Conservation (phyloP, 129 eudicot genomes). For the Smallanthus sonchifolius region DNA sequence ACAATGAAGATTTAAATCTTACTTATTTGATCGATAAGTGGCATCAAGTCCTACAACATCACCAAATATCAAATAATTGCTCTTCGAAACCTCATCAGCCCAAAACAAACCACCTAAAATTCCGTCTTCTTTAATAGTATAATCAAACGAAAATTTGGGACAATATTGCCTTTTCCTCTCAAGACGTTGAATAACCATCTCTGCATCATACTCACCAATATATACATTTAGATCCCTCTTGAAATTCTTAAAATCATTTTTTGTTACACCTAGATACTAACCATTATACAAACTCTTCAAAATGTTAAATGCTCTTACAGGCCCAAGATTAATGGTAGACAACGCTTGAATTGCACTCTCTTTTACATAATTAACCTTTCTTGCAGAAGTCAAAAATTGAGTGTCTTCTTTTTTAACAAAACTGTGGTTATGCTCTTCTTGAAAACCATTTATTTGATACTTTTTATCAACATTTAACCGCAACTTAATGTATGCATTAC, state of each 20-base stretch:
- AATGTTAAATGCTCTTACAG: background rate
- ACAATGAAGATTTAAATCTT: background rate
- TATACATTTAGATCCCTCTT: too few relatives aligned
- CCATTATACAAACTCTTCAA: background rate
- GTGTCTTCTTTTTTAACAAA: too few relatives aligned
- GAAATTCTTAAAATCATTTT: too few relatives aligned
- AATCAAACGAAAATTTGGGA: background rate
- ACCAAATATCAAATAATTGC: background rate
- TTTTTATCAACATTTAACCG: too few relatives aligned
- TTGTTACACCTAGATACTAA: too few relatives aligned
- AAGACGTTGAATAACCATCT: too few relatives aligned
- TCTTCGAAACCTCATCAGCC: background rate
- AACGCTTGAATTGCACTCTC: background rate
- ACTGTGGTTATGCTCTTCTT: background rate
- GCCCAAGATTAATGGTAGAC: background rate
- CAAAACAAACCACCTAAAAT: background rate
- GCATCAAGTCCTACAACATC: background rate
- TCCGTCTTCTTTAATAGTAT: background rate
- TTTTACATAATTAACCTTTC: too few relatives aligned
- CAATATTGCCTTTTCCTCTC: too few relatives aligned
- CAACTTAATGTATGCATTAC: too few relatives aligned
- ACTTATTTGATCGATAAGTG: background rate
- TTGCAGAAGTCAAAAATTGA: too few relatives aligned
- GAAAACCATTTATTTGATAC: too few relatives aligned
- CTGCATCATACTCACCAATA: too few relatives aligned